These are phyloP conservation scores for Dactylellina parvicollis DNA, from an alignment of 2,329 filamentous ascomycete genomes.

Conservation along the genomic window DNA sequence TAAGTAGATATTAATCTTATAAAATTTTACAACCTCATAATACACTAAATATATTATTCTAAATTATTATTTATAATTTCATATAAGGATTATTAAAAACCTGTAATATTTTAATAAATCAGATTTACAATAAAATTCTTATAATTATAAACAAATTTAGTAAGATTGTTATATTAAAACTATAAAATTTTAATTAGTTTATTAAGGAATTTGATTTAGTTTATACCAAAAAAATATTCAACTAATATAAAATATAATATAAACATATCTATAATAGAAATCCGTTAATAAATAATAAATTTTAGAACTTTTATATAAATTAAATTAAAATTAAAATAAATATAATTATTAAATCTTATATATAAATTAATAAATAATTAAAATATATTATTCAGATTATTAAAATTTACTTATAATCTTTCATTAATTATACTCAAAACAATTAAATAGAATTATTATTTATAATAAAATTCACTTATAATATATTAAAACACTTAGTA, in stretches of 20 bases:
- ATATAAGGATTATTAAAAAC: too few relatives aligned
- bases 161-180: constrained; percentile 2
- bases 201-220: constrained; percentile 7
- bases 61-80: constrained; percentile 20
- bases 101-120: constrained; percentile 9
- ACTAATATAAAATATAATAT: constrained; percentile 20
- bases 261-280: constrained; percentile 26
- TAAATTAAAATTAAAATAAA: neutral
- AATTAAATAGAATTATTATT: neutral
- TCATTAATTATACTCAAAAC: constrained; percentile 1
- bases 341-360: neutral
- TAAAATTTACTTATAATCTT: constrained; percentile 4
- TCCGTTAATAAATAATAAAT: constrained; percentile 16
- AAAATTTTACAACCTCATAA: too few relatives aligned
- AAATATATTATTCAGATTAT: constrained; percentile 13
- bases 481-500: constrained; percentile 1
- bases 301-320: neutral
- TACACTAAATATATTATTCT: constrained; percentile 20
- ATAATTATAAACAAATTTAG: constrained; percentile 16
- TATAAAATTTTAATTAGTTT: constrained; percentile 8
- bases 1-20: constrained; percentile 20
- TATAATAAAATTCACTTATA: neutral
- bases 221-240: constrained; percentile 12
- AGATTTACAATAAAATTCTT: constrained; percentile 17
- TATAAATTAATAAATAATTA: constrained; percentile 7